Percentiles rank a stretch among this genome's conserved stretches.
Evolutionary conservation across 2,329 filamentous ascomycete species (phyloP).

Genomic region (Aspergillus thermomutatus): DNA sequence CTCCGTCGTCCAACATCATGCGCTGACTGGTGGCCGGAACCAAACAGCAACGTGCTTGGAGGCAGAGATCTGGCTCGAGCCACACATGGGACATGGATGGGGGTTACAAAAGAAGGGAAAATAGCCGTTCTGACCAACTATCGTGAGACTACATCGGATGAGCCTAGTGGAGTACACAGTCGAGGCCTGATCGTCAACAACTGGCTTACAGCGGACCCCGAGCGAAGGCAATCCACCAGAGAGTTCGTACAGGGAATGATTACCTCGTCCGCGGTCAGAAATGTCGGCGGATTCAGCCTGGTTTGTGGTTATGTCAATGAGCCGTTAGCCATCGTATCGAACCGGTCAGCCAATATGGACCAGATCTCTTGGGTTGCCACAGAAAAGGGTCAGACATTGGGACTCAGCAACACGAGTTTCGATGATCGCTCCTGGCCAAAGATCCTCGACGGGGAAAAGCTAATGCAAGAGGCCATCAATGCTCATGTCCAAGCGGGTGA

Average conservation of each 20-base stretch:
- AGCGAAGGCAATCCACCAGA: slow-evolving; percentile 41
- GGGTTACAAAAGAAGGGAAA: slow-evolving; percentile 58
- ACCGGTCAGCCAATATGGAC: slow-evolving; percentile 53
- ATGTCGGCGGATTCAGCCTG: slow-evolving; percentile 62
- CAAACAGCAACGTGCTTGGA: slow-evolving; percentile 55
- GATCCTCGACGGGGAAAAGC: slow-evolving; percentile 54
- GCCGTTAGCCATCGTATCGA: slow-evolving; percentile 59
- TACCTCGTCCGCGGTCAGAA: slow-evolving; percentile 51
- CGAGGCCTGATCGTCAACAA: slow-evolving; percentile 59
- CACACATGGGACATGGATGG: slow-evolving; percentile 63
- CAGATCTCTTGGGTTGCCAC: slow-evolving; percentile 52
- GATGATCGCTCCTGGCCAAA: slow-evolving; percentile 61
- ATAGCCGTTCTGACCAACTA: slow-evolving; percentile 64
- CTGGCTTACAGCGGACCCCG: slow-evolving; percentile 50
- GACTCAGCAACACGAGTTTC: slow-evolving; percentile 60
- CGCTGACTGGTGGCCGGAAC: slow-evolving; percentile 58
- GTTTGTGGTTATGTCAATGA: slow-evolving; percentile 56
- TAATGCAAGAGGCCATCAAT: slow-evolving; percentile 50
- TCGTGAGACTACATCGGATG: slow-evolving; percentile 51
- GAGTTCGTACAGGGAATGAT: slow-evolving; percentile 55
- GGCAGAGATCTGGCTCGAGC: slow-evolving; percentile 60
- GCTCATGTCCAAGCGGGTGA: slow-evolving; percentile 42
- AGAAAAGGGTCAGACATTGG: slow-evolving; percentile 51
- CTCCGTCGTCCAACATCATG: slow-evolving; percentile 58
- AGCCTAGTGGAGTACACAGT: slow-evolving; percentile 47